Percentiles rank a stretch among this genome's conserved stretches.
Conservation (phyloP, 2,329 filamentous ascomycete genomes). For the Colletotrichum trifolii region DNA sequence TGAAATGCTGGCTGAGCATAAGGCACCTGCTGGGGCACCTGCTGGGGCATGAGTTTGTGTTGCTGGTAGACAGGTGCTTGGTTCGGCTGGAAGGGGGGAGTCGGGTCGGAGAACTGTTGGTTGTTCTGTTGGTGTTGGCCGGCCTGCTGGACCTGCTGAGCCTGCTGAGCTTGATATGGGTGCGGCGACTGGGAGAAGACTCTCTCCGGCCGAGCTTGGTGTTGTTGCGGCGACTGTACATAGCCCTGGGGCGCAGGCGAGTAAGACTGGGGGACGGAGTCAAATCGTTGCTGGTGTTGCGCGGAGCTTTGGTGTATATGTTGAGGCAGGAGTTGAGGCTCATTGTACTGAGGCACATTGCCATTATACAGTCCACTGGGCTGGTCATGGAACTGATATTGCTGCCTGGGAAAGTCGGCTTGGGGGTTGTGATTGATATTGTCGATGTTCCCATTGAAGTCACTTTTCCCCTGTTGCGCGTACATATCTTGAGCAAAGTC, state of each 20-base stretch:
- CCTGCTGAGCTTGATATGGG: conserved; percentile 27
- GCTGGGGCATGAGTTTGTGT: conserved; percentile 34
- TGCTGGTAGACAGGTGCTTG: conserved; percentile 33
- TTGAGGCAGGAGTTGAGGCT: conserved; percentile 48
- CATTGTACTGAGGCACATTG: conserved; percentile 46
- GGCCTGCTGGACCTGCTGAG: conserved; percentile 18
- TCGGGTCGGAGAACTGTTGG: conserved; percentile 29
- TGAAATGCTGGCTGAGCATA: conserved; percentile 33
- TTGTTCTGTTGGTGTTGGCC: conserved; percentile 23
- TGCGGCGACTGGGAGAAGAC: conserved; percentile 36
- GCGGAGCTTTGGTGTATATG: conserved; percentile 48
- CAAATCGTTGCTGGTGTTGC: conserved; percentile 46
- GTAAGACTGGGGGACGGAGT: conserved; percentile 29
- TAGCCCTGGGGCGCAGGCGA: conserved; percentile 41
- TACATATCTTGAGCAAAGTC: conserved; percentile 52
- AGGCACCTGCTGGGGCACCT: conserved; percentile 30
- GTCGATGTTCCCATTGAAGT: conserved; percentile 42
- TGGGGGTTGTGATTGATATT: conserved; percentile 46
- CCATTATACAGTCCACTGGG: conserved; percentile 47
- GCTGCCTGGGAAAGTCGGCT: conserved; percentile 47
- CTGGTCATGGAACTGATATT: conserved; percentile 48
- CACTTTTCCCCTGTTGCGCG: conserved; percentile 48
- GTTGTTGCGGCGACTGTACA: conserved; percentile 41
- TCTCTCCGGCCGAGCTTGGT: conserved; percentile 34
- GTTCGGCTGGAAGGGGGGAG: conserved; percentile 30